phyloP scores from a whole-genome alignment of 140 eudicot species.

The Cichorium intybus region DNA sequence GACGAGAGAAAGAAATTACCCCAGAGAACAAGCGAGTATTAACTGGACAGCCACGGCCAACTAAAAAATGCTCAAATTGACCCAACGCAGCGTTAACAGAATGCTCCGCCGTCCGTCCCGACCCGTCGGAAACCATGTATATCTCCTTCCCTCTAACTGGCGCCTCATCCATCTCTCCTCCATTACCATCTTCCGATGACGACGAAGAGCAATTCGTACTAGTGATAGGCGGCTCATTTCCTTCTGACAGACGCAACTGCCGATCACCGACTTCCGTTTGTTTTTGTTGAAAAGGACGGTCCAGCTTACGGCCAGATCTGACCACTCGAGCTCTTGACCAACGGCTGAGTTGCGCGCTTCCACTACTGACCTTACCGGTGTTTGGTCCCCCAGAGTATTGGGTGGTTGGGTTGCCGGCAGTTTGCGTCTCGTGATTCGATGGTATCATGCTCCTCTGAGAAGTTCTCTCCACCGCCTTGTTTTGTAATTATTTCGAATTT shows the following conservation, averaged over 20 bases:
- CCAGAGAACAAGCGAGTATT: slow-evolving; percentile 87
- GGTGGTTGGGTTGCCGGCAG: slow-evolving; percentile 17
- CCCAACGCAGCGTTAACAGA: slow-evolving; percentile 92
- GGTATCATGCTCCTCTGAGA: slow-evolving; percentile 8
- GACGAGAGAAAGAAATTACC: slow-evolving; percentile 39
- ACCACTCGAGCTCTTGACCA: slow-evolving; percentile 28
- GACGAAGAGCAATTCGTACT: not conserved
- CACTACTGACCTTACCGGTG: not conserved
- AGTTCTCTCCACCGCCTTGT: not conserved
- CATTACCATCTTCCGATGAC: slow-evolving; percentile 22
- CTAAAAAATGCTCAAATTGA: slow-evolving; percentile 79
- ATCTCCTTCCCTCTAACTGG: slow-evolving; percentile 49
- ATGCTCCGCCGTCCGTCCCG: slow-evolving; percentile 97
- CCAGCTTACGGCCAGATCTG: slow-evolving; percentile 18
- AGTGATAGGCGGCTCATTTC: not conserved
- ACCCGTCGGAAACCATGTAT: slow-evolving; percentile 90
- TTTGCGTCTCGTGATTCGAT: slow-evolving; percentile 21
- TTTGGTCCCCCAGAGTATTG: not conserved
- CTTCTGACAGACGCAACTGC: not conserved
- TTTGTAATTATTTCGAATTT: no score
- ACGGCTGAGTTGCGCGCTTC: slow-evolving; percentile 13
- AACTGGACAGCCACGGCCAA: slow-evolving; percentile 76
- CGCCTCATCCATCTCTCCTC: slow-evolving; percentile 28
- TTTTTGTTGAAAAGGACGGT: not conserved
- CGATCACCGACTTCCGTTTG: not conserved